Percentiles rank a stretch among this genome's conserved stretches.
These are phyloP conservation scores for Amanita polypyramis DNA, from an alignment of 768 basidiomycete species.

Conservation along the genomic window DNA sequence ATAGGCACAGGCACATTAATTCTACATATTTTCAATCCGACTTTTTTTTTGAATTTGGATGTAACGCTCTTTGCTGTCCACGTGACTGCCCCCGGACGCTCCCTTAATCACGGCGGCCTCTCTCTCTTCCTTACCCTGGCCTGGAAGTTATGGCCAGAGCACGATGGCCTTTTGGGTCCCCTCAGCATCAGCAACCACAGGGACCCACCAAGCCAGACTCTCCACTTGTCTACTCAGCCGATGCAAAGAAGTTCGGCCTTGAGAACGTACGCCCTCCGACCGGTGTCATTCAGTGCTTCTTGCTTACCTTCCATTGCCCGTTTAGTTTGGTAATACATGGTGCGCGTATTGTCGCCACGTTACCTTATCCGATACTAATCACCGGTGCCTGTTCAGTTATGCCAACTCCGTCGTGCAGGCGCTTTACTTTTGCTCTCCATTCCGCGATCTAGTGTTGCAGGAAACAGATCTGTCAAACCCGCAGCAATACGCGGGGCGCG, in stretches of 20 bases:
- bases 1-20: slow-evolving; percentile 6
- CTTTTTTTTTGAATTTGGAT: neutral
- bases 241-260: slow-evolving; percentile 87
- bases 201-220: slow-evolving; percentile 20
- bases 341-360: slow-evolving; percentile 21
- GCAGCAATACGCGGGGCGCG: slow-evolving; percentile 19
- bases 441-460: slow-evolving; percentile 83
- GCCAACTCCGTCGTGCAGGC: slow-evolving; percentile 98
- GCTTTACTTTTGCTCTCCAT: slow-evolving; percentile 90
- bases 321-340: slow-evolving; percentile 95
- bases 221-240: slow-evolving; percentile 40
- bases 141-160: slow-evolving; percentile 18
- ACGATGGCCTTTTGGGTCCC: slow-evolving; percentile 27
- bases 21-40: neutral
- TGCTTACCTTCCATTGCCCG: slow-evolving; percentile 6
- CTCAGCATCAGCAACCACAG: slow-evolving; percentile 12
- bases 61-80: neutral
- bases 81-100: neutral
- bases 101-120: neutral
- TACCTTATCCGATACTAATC: neutral
- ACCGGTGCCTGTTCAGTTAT: slow-evolving; percentile 46
- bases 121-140: neutral
- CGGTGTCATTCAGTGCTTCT: neutral
- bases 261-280: slow-evolving; percentile 69
- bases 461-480: slow-evolving; percentile 40